Evolutionary conservation across 192 early-diverging fungal species (phyloP), one percentile per base, ranked within the genome.

Genomic region (Linnemannia exigua): DNA sequence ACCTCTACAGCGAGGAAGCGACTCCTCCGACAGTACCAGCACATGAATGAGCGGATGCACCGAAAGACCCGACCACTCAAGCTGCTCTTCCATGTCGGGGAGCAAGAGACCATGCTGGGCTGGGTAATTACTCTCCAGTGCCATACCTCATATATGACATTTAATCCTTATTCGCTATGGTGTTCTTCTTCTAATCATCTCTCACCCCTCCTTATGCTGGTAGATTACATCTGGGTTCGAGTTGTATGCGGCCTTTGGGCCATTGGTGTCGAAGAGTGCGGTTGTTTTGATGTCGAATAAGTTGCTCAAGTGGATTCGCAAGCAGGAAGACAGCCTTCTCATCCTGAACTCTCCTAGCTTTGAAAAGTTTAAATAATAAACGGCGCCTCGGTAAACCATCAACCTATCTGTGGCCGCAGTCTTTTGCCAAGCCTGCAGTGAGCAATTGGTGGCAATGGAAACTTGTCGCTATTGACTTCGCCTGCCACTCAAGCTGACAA

Each of bases 291-390:
- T 91, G 70, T 92, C 93, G 14, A 96, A 95, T 80, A 80, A 88
- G 47, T 88, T 95, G 36, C 81, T 95, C n/a, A 90, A 93, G 54
- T 96, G 95, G 95, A 93, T 95, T 69, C 93, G 92, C 69, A 94
- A 92, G 74, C 90, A 95, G 37, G 95, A 95, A 77, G 94, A 95
- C 35, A 93, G 90, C 68, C 76, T 96, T 50, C 93, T 96, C 81
- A 94, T 95, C 31, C 77, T 95, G 35, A 93, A 95, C 66, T 91
- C 95, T 9, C 95, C 94, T 9, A 93, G 93, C 33, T 95, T 95
- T 89, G 95, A 89, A 89, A 79, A 76, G 70, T 86, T 77, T 46
- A 85, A 79, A 77, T 85, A 79, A 70, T 54, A 38, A 48, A 74
- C 15, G 33, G 72, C 15, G 9, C 28, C 12, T 33, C 12, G 12